Evolutionary conservation across 2,329 filamentous ascomycete species (phyloP), one percentile per base, ranked within the genome.

Genomic region (Onygenales sp.): DNA sequence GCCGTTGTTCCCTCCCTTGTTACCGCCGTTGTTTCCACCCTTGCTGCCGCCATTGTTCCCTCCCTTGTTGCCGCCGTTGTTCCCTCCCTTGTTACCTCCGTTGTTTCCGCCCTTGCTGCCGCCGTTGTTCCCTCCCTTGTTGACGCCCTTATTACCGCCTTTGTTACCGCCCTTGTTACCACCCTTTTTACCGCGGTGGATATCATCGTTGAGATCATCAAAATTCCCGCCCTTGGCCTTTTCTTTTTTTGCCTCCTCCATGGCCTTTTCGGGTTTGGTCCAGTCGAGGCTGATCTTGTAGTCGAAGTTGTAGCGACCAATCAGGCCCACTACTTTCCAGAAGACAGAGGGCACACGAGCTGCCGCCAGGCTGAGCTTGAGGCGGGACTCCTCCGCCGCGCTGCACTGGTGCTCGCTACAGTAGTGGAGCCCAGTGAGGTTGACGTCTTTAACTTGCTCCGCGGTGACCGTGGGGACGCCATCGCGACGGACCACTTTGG

Each of bases 271-370:
- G 5, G 21, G 21, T 27, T 27, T 27, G 21, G 21, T 27, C 21
- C 21, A 43, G 5, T 58, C 54, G 36, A 58, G 47, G 13, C 52
- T 46, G 13, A n/a, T n/a, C 36, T 39, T 39, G 31, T 54, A 58
- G 41, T 44, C 52, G 33, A 57, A 55, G 43, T 57, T 54, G 41
- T 55, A 42, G n/a, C 41, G 43, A 27, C 45, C 39, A 5, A 54
- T 42, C n/a, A 39, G 14, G n/a, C 53, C 53, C 17, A 52, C 32
- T 21, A 52, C 52, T 21, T 53, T 49, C 51, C 53, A 55, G 8
- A 55, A 38, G 53, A 32, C 50, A 7, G 3, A 13, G 5, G 52
- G 50, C 13, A 54, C 47, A 6, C 43, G 55, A 7, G 51, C 44
- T 21, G 46, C 35, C n/a, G 48, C 42, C 5, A 58, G 33, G 21